A percentile compares a stretch with the other conserved stretches of the same genome.
phyloP scores from a whole-genome alignment of 108 stramenopile genomes.

The Skeletonema marinoi region DNA sequence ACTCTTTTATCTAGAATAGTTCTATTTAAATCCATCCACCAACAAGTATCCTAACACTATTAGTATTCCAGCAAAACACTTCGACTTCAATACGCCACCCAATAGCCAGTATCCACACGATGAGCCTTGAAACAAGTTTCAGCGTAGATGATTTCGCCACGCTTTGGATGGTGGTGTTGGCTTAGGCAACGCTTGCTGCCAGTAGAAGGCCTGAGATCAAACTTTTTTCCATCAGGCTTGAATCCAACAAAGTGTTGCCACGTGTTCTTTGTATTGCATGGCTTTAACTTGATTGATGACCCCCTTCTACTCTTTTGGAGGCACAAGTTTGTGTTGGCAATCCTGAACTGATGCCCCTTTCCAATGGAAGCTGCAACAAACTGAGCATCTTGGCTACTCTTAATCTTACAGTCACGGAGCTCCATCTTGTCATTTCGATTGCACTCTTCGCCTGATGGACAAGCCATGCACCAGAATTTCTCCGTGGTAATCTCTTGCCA shows the following conservation, averaged over 20 bases:
- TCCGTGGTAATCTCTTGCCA: slow-evolving; percentile 17
- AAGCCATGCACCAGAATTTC: slow-evolving; percentile 26
- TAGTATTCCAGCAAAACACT: too few relatives aligned
- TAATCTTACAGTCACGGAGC: slow-evolving; percentile 1
- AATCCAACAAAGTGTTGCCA: slow-evolving; percentile 15
- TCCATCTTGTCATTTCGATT: neutral
- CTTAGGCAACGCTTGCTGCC: slow-evolving; percentile 6
- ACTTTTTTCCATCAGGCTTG: neutral
- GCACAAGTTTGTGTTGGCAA: slow-evolving; percentile 16
- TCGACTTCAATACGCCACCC: slow-evolving; percentile 4
- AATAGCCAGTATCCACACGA: slow-evolving; percentile 3
- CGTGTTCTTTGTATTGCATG: neutral
- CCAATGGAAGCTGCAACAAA: neutral
- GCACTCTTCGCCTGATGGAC: neutral
- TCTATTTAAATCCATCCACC: too few relatives aligned
- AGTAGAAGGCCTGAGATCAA: slow-evolving; percentile 1
- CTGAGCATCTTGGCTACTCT: slow-evolving; percentile 13
- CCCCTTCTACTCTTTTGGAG: slow-evolving; percentile 16
- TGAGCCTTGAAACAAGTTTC: slow-evolving; percentile 19
- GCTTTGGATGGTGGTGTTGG: slow-evolving; percentile 24
- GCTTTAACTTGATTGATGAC: slow-evolving; percentile 1
- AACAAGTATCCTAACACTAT: too few relatives aligned
- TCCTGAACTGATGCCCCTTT: slow-evolving; percentile 12
- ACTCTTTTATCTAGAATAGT: too few relatives aligned
- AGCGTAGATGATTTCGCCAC: slow-evolving; percentile 15